phyloP scores from a whole-genome alignment of 2,329 filamentous ascomycete genomes.

The Colletotrichum sp. region DNA sequence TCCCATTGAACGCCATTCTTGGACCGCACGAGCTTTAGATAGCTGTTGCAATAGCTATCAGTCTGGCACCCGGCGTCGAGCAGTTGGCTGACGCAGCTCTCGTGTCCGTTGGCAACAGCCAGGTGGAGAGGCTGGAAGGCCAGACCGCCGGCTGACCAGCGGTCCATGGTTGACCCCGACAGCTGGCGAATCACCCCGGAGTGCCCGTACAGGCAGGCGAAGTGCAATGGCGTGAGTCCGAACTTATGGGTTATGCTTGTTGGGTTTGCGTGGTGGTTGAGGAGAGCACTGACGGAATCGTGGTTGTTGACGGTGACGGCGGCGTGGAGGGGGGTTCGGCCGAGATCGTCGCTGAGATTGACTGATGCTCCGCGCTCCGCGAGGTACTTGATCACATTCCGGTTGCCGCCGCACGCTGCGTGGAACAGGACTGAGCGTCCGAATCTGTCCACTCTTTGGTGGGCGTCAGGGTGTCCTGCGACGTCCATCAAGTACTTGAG shows the following conservation, averaged over 20 bases:
- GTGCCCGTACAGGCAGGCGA: neutral
- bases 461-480: neutral
- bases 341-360: neutral
- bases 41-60: neutral
- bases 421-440: constrained; percentile 2
- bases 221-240: neutral
- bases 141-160: neutral
- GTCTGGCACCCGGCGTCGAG: neutral
- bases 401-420: neutral
- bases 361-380: neutral
- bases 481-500: neutral
- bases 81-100: neutral
- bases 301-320: neutral
- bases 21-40: neutral
- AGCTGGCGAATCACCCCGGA: neutral
- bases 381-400: neutral
- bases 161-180: neutral
- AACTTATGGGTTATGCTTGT: neutral
- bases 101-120: neutral
- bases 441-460: neutral
- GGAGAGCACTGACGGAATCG: neutral
- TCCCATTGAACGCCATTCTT: neutral
- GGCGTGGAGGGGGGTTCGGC: constrained; percentile 2
- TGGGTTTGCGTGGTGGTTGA: neutral
- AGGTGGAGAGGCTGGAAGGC: neutral